These are phyloP conservation scores for Globisporangium cylindrosporum DNA, from an alignment of 352 stramenopile genomes.

Conservation along the genomic window DNA sequence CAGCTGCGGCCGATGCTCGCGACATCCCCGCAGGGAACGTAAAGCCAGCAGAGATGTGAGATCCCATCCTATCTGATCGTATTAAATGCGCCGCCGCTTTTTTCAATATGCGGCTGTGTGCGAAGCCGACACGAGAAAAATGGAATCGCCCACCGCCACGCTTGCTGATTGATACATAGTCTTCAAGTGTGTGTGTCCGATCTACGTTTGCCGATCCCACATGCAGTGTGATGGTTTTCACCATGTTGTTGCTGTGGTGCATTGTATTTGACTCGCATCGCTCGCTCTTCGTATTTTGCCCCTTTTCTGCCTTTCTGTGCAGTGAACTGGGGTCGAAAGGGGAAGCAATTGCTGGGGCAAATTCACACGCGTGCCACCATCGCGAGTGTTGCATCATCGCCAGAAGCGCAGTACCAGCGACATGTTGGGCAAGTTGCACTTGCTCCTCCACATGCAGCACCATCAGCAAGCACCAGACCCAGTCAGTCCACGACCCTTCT, in stretches of 20 bases:
- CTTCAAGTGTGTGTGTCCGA: too few species aligned
- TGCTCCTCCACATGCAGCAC: neutral
- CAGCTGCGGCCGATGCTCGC: neutral
- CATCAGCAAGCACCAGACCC: neutral
- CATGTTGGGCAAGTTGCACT: neutral
- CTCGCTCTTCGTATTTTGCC: neutral
- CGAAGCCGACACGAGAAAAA: neutral
- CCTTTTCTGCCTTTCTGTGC: neutral
- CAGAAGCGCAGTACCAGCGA: neutral
- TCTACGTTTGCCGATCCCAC: neutral
- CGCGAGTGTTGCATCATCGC: neutral
- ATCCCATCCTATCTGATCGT: neutral
- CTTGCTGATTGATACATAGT: neutral
- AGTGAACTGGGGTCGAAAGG: neutral
- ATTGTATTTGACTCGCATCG: neutral
- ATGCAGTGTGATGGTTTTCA: neutral
- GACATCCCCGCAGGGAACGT: neutral
- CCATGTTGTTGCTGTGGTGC: neutral
- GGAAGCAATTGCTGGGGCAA: neutral
- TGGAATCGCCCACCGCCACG: neutral
- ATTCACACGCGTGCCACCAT: neutral
- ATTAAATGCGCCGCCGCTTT: neutral
- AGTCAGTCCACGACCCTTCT: too few species aligned
- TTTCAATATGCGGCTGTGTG: neutral
- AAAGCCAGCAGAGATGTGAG: neutral